Evolutionary conservation across 352 stramenopile genomes (phyloP).

Genomic region (Phytophthora megakarya): DNA sequence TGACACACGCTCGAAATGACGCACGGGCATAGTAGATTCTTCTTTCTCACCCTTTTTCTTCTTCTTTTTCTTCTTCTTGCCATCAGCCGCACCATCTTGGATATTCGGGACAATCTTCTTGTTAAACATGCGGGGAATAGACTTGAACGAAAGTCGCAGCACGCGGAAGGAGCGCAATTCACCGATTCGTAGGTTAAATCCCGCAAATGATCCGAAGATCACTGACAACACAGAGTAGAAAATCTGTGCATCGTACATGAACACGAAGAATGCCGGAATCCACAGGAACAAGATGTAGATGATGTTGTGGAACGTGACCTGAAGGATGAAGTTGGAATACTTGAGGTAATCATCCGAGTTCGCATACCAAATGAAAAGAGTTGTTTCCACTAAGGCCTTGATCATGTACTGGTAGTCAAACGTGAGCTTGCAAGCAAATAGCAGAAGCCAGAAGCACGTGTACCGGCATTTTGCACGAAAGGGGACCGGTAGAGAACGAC

Average conservation of each 20-base stretch:
- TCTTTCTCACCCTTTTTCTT: slow-evolving; percentile 75
- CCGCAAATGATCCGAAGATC: slow-evolving; percentile 77
- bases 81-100: slow-evolving; percentile 50
- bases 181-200: slow-evolving; percentile 87
- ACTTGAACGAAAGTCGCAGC: slow-evolving; percentile 84
- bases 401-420: slow-evolving; percentile 90
- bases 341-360: slow-evolving; percentile 70
- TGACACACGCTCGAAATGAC: slow-evolving; percentile 81
- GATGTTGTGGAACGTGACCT: slow-evolving; percentile 86
- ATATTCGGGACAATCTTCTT: slow-evolving; percentile 90
- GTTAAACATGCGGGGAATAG: slow-evolving; percentile 87
- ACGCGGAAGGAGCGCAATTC: slow-evolving; percentile 86
- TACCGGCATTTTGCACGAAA: slow-evolving; percentile 76
- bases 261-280: slow-evolving; percentile 83
- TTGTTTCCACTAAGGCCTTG: slow-evolving; percentile 84
- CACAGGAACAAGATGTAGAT: slow-evolving; percentile 85
- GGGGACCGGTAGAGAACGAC: slow-evolving; percentile 74
- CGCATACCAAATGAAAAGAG: slow-evolving; percentile 86
- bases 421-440: slow-evolving; percentile 76
- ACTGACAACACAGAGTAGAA: slow-evolving; percentile 86
- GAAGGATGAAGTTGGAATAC: slow-evolving; percentile 86
- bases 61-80: slow-evolving; percentile 80
- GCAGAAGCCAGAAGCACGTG: slow-evolving; percentile 80
- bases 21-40: slow-evolving; percentile 63
- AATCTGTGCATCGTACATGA: slow-evolving; percentile 89